These are phyloP conservation scores for Gnetum montanum DNA, from an alignment of 75 land plant species.

Conservation along the genomic window DNA sequence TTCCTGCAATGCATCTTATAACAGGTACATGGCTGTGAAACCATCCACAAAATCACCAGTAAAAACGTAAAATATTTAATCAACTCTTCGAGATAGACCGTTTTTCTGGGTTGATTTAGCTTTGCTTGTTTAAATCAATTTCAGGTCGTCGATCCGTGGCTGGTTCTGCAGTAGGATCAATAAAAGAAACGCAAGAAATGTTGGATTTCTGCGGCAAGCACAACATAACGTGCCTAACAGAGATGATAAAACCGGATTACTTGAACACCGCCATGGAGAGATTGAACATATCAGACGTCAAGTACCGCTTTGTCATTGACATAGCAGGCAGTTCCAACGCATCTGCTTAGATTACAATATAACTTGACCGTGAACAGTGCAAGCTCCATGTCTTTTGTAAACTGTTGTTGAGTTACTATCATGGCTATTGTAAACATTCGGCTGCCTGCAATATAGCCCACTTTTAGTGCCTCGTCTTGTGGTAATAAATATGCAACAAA, in stretches of 20 bases:
- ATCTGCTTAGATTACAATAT: too few species aligned
- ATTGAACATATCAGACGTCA: constrained; percentile 13
- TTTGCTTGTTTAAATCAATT: constrained; percentile 1
- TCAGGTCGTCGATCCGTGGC: constrained; percentile 14
- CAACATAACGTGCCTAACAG: constrained; percentile 10
- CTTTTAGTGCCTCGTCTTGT: too few species aligned
- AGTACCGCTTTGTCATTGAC: constrained; percentile 28
- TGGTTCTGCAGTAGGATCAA: constrained; percentile 12
- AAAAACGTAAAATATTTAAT: not conserved
- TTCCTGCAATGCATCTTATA: not conserved
- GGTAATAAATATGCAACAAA: too few species aligned
- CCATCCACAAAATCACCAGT: too few species aligned
- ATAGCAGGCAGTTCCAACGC: constrained; percentile 14
- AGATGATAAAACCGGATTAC: constrained; percentile 14
- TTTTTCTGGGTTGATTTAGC: constrained; percentile 13
- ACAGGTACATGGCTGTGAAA: not conserved
- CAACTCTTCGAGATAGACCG: constrained; percentile 14
- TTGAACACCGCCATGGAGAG: constrained; percentile 21
- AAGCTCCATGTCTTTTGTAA: too few species aligned
- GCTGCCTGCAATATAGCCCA: too few species aligned
- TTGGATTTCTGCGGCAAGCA: constrained; percentile 15
- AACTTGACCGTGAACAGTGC: too few species aligned
- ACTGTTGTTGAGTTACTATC: too few species aligned
- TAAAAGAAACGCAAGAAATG: constrained; percentile 27
- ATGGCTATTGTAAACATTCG: too few species aligned